These are phyloP conservation scores for Opeltia flavorubescens DNA, from an alignment of 495 filamentous ascomycete species.

Conservation along the genomic window DNA sequence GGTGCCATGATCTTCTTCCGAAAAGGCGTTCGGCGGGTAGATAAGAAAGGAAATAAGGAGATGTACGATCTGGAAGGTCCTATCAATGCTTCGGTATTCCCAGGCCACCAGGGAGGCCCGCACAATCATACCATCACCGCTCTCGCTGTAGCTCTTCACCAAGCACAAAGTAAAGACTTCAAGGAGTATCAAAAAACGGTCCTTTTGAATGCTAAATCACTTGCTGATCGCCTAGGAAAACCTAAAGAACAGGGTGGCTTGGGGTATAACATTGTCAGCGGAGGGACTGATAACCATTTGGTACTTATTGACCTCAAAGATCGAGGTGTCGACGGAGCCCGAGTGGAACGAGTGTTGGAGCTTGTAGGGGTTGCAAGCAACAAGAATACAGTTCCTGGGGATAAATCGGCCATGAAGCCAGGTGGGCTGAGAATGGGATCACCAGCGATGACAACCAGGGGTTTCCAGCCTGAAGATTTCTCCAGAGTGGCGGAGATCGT, in stretches of 20 bases:
- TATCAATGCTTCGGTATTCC: slow-evolving; percentile 95
- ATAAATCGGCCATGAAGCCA: slow-evolving; percentile 82
- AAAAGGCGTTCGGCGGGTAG: slow-evolving; percentile 69
- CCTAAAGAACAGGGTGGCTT: slow-evolving; percentile 59
- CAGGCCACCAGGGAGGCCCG: slow-evolving; percentile 95
- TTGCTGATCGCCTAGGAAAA: slow-evolving; percentile 58
- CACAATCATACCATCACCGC: slow-evolving; percentile 99
- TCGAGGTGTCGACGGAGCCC: slow-evolving; percentile 75
- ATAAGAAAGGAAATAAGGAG: slow-evolving; percentile 75
- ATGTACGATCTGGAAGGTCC: slow-evolving; percentile 86
- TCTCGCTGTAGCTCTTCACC: slow-evolving; percentile 81
- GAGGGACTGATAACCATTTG: slow-evolving; percentile 94
- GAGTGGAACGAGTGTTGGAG: slow-evolving; percentile 89
- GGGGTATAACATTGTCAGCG: slow-evolving; percentile 82
- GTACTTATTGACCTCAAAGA: slow-evolving; percentile 92
- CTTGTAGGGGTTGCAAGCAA: slow-evolving; percentile 91
- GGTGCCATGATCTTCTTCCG: slow-evolving; percentile 98
- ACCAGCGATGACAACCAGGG: slow-evolving; percentile 93
- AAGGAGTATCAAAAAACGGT: slow-evolving; percentile 78
- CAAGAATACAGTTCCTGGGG: slow-evolving; percentile 97
- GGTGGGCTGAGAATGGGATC: slow-evolving; percentile 86
- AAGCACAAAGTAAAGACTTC: slow-evolving; percentile 83
- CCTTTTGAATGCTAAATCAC: slow-evolving; percentile 73
- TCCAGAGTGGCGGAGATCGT: slow-evolving; percentile 81
- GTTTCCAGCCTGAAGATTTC: slow-evolving; percentile 80